Evolutionary conservation across 2,329 filamentous ascomycete species (phyloP).

Genomic region (Atkinsonella hypoxylon): DNA sequence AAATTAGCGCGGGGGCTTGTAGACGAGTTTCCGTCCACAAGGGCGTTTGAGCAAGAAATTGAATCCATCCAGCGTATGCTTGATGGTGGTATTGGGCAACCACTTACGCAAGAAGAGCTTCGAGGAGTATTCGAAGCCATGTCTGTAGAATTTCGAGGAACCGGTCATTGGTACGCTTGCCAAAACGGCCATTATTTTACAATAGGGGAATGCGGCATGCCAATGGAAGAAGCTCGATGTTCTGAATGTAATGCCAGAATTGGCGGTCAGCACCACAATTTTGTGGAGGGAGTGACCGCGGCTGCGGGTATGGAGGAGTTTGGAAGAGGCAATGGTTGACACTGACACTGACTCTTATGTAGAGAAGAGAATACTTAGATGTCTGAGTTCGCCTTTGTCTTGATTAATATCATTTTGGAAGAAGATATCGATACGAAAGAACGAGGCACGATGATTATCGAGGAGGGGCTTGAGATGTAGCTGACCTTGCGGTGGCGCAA

Average conservation of each 20-base stretch:
- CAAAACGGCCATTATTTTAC: constrained; percentile 48
- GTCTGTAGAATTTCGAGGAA: constrained; percentile 34
- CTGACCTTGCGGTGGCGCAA: too few species aligned
- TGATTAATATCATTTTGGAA: too few species aligned
- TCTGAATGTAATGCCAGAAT: constrained; percentile 48
- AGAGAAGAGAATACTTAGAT: neutral
- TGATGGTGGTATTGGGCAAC: constrained; percentile 31
- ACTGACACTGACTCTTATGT: neutral
- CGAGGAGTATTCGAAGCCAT: constrained; percentile 38
- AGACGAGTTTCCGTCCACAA: neutral
- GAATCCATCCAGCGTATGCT: neutral
- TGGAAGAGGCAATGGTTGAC: neutral
- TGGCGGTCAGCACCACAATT: constrained; percentile 39
- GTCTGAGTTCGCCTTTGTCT: neutral
- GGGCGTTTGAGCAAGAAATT: neutral
- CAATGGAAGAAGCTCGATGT: constrained; percentile 48
- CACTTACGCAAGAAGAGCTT: constrained; percentile 39
- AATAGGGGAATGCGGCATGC: constrained; percentile 54
- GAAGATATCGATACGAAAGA: too few species aligned
- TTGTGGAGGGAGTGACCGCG: constrained; percentile 37
- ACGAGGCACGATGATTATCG: too few species aligned
- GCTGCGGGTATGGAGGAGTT: constrained; percentile 21
- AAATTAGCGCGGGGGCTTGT: neutral
- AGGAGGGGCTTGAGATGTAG: too few species aligned
- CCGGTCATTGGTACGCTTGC: constrained; percentile 52